Evolutionary conservation across 345 rosid species (phyloP).

Genomic region (Erodium maritimum): DNA sequence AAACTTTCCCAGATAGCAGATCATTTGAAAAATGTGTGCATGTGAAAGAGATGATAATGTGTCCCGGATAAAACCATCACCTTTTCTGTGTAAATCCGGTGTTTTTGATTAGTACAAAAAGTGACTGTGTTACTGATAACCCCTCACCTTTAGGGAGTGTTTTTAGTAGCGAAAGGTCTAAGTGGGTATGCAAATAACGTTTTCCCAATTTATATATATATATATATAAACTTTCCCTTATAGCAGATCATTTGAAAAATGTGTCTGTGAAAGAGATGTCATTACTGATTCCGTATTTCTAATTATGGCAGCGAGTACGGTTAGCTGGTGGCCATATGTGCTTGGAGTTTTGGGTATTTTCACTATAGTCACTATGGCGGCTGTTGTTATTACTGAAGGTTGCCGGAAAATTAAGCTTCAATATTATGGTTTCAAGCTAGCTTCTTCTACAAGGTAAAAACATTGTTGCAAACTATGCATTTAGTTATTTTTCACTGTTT

Average conservation of each 20-base stretch:
- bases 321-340: constrained; percentile 65
- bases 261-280: not conserved
- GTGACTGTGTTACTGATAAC: too few species aligned
- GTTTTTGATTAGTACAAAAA: too few species aligned
- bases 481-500: not conserved
- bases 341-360: constrained; percentile 59
- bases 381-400: constrained; percentile 89
- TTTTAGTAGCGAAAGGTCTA: too few species aligned
- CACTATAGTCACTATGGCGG: constrained; percentile 83
- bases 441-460: constrained; percentile 69
- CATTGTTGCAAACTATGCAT: constrained; percentile 1
- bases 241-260: not conserved
- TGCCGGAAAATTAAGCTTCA: constrained; percentile 93
- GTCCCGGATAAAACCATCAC: too few species aligned
- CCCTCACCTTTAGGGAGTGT: too few species aligned
- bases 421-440: constrained; percentile 90
- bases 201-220: too few species aligned
- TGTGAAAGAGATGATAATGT: too few species aligned
- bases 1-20: not conserved
- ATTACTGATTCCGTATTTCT: constrained; percentile 5
- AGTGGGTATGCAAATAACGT: too few species aligned
- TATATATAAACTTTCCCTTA: not conserved
- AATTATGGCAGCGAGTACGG: constrained; percentile 46
- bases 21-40: too few species aligned
- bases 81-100: too few species aligned